A percentile compares a stretch with the other conserved stretches of the same genome.
phyloP scores from a whole-genome alignment of 352 stramenopile species.

The Nothophytophthora sp. region DNA sequence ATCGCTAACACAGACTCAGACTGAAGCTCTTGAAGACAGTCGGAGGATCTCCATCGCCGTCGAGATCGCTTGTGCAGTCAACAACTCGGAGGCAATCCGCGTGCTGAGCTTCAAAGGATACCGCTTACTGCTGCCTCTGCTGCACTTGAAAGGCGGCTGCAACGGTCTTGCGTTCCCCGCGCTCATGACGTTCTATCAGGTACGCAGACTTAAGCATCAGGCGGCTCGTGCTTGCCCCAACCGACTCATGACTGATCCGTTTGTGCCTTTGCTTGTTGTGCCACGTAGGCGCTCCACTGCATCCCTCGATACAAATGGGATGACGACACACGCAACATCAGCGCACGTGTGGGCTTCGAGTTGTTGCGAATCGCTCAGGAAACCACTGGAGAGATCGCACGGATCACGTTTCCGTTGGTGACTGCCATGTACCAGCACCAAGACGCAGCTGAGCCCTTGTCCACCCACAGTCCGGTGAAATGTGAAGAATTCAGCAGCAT shows the following conservation, averaged over 20 bases:
- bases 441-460: neutral
- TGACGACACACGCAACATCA: slow-evolving; percentile 49
- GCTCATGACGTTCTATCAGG: slow-evolving; percentile 61
- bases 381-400: slow-evolving; percentile 17
- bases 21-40: slow-evolving; percentile 43
- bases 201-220: slow-evolving; percentile 20
- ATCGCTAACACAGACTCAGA: slow-evolving; percentile 33
- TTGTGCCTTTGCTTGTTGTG: neutral
- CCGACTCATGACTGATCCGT: neutral
- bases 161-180: slow-evolving; percentile 45
- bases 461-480: neutral
- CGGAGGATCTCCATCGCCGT: slow-evolving; percentile 57
- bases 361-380: slow-evolving; percentile 47
- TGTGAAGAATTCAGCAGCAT: slow-evolving; percentile 19
- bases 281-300: slow-evolving; percentile 16
- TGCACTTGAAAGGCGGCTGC: slow-evolving; percentile 50
- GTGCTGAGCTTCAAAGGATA: slow-evolving; percentile 72
- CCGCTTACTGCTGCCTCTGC: slow-evolving; percentile 57
- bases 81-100: slow-evolving; percentile 51
- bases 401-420: slow-evolving; percentile 22
- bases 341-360: slow-evolving; percentile 58
- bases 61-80: slow-evolving; percentile 57
- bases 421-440: slow-evolving; percentile 3
- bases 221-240: neutral
- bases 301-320: slow-evolving; percentile 39